Base-by-base conservation (phyloP, 2,329 filamentous ascomycete species). In the Talaromyces verruculosus region DNA sequence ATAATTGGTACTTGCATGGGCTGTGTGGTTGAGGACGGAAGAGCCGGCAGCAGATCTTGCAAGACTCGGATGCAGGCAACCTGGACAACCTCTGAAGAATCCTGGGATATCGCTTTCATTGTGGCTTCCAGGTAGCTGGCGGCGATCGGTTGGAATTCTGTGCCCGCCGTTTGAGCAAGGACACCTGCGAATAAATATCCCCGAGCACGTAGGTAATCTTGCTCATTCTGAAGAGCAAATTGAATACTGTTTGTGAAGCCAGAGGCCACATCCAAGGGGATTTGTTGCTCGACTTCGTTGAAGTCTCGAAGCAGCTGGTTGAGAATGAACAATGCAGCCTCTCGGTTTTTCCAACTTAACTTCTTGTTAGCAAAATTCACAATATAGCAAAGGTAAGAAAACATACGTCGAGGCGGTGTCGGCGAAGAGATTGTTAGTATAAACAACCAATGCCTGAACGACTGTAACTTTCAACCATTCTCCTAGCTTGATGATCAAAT, bases 11-110 rank as follows among this genome's bases (percentile, higher is more conserved):
- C 72, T 75, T 97, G 93, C 55, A 82, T 82, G 73, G 78, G 84
- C 76, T 76, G 84, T 28, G 83, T 86, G 49, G 81, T 76, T 43
- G 76, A 75, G 47, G 77, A 74, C 35, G 85, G 82, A 55, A 89
- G 76, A 35, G 84, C 79, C 61, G 85, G 83, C 13, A 89, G 77
- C 64, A 89, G 86, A 72, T 86, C 85, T 72, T 97, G 92, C 41
- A 97, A 80, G 1, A 92, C 90, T 75, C 94, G 93, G 72, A 98
- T 90, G 73, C 92, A 96, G 22, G 94, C 89, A 19, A 97, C 93
- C 76, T 95, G 92, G 51, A 98, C 94, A 41, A 98, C 88, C 76
- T 97, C 93, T 0, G 91, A 91, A 22, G 88, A 82, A 69, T 97
- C 93, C 41, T 83, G 83, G 10, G 87, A 88, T 69, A 97, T 91